Base-by-base conservation (phyloP, 2,329 filamentous ascomycete species). In the Sporothrix brunneoviolacea region DNA sequence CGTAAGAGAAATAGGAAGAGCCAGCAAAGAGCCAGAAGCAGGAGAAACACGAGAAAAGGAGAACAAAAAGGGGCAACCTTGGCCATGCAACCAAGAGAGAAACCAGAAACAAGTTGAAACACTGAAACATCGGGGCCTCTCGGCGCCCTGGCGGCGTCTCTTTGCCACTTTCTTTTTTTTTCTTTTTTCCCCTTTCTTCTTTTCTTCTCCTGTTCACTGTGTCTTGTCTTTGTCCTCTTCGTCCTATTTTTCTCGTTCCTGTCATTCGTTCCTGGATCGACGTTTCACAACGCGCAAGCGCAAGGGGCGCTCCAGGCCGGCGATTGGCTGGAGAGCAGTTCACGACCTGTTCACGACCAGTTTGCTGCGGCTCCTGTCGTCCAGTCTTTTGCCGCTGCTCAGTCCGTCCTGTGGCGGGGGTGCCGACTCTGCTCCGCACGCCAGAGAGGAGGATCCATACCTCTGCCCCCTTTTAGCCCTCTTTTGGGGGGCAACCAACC, bases 231-330 rank as follows among this genome's bases (percentile, higher is more conserved):
- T n/a, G n/a, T n/a, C n/a, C n/a, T n/a, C n/a, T n/a, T n/a, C n/a
- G n/a, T n/a, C n/a, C n/a, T n/a, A n/a, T n/a, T n/a, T n/a, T n/a
- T n/a, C n/a, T n/a, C n/a, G n/a, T n/a, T n/a, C n/a, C n/a, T n/a
- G n/a, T n/a, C n/a, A 12, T 45, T 33, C 8, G 13, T 19, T 71
- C 27, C 16, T 16, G 24, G 15, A 15, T 48, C 46, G 36, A 18
- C 47, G 48, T 50, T 50, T 50, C 48, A 50, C 40, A 50, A 30
- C 44, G 47, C 38, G 48, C 35, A 44, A 30, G 48, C 35, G 27
- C 36, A 32, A 48, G 36, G 36, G 36, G 18, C 16, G 21, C 32
- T 21, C 13, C 33, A 18, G 6, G 18, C 13, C 36, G 3, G 18
- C 45, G 24, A 48, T 48, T 48, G 37, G 45, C 45, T 35, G 27